phyloP scores from a whole-genome alignment of 768 basidiomycete genomes.

The Mycena alexandri region DNA sequence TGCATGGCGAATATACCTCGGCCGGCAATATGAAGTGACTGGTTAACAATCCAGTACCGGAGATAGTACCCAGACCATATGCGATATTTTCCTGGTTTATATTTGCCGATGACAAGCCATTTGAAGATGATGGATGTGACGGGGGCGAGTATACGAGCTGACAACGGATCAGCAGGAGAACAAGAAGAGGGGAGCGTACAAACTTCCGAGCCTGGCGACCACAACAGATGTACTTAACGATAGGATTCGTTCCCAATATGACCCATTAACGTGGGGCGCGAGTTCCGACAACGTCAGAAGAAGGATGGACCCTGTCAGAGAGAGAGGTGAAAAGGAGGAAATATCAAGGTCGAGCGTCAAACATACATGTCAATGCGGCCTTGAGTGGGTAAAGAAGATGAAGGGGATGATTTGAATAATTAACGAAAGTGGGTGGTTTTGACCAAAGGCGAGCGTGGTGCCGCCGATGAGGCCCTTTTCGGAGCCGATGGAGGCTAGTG shows the following conservation, averaged over 20 bases:
- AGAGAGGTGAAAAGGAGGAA: not conserved
- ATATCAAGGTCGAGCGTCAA: not conserved
- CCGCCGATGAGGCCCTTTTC: conserved; percentile 42
- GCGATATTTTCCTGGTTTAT: conserved; percentile 52
- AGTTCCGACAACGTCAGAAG: conserved; percentile 54
- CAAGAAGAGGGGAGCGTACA: not conserved
- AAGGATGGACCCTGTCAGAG: conserved; percentile 46
- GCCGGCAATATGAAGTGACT: conserved; percentile 44
- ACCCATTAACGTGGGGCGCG: conserved; percentile 43
- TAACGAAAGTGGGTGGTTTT: conserved; percentile 54
- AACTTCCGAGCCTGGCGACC: conserved; percentile 46
- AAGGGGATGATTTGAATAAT: conserved; percentile 58
- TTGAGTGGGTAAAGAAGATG: conserved; percentile 59
- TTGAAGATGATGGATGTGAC: conserved; percentile 57
- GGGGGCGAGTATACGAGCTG: conserved; percentile 51
- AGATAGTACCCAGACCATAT: conserved; percentile 44
- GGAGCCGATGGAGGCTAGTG: conserved; percentile 14
- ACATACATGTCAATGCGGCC: conserved; percentile 52
- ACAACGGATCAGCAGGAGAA: not conserved
- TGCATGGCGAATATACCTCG: conserved; percentile 57
- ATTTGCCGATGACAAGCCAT: conserved; percentile 60
- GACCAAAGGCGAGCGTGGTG: conserved; percentile 37
- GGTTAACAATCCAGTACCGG: conserved; percentile 32
- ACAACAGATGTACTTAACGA: conserved; percentile 51
- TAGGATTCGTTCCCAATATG: conserved; percentile 53